phyloP scores from a whole-genome alignment of 768 basidiomycete species.

The Crucibulum laeve region DNA sequence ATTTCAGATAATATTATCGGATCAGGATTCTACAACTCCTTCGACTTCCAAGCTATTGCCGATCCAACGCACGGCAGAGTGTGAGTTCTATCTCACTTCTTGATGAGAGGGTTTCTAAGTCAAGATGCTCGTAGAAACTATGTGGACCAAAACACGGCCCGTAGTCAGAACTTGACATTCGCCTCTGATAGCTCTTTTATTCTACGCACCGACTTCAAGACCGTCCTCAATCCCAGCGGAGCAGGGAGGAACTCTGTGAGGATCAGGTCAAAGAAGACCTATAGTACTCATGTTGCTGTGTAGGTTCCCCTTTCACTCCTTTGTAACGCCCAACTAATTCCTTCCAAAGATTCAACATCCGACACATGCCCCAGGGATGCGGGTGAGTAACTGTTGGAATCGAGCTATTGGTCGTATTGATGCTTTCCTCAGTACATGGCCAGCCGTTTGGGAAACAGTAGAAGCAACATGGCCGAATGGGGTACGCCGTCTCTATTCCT shows the following conservation, averaged over 20 bases:
- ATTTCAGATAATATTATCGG: constrained; percentile 38
- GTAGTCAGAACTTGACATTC: constrained; percentile 47
- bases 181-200: constrained; percentile 45
- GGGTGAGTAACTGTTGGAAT: constrained; percentile 14
- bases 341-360: constrained; percentile 25
- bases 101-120: neutral
- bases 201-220: constrained; percentile 46
- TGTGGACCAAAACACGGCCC: constrained; percentile 33
- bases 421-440: constrained; percentile 28
- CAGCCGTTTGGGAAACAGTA: constrained; percentile 55
- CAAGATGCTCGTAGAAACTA: constrained; percentile 28
- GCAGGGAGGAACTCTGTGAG: constrained; percentile 55
- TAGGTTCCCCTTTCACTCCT: constrained; percentile 19
- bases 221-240: constrained; percentile 36
- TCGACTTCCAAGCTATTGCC: constrained; percentile 40
- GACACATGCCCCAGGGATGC: constrained; percentile 33
- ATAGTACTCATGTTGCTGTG: constrained; percentile 50
- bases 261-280: constrained; percentile 45
- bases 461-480: constrained; percentile 45
- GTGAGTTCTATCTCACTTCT: constrained; percentile 28
- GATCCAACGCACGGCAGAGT: constrained; percentile 63
- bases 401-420: neutral
- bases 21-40: constrained; percentile 42
- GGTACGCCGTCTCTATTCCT: constrained; percentile 12
- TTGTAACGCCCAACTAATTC: neutral